These are phyloP conservation scores for Thraustotheca clavata DNA, from an alignment of 352 stramenopile species.

Conservation along the genomic window DNA sequence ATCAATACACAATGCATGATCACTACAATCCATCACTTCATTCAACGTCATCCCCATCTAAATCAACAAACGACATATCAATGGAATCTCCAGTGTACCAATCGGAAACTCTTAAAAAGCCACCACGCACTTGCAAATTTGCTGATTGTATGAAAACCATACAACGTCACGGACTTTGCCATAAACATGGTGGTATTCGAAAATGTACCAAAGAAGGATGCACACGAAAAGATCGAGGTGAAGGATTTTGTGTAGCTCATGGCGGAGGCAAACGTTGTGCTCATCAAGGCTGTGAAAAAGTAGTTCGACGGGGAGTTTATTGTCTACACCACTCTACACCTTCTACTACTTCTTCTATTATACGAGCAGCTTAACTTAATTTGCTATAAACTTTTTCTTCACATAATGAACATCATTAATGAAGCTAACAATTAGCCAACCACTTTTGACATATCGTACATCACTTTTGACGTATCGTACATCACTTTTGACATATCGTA, in stretches of 20 bases:
- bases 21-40: too few species aligned
- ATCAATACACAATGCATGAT: too few species aligned
- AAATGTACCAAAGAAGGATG: constrained; percentile 13
- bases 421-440: too few species aligned
- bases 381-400: too few species aligned
- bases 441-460: too few species aligned
- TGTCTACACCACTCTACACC: constrained; percentile 9
- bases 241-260: constrained; percentile 48
- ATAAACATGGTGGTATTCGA: constrained; percentile 16
- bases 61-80: too few species aligned
- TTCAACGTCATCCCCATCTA: too few species aligned
- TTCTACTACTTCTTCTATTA: not conserved
- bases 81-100: too few species aligned
- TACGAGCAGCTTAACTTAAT: too few species aligned
- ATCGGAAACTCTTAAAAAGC: constrained; percentile 5
- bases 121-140: constrained; percentile 17
- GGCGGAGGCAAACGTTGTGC: constrained; percentile 44
- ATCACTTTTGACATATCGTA: too few species aligned
- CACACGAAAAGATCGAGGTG: constrained; percentile 15
- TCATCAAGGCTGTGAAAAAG: constrained; percentile 4
- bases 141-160: constrained; percentile 17
- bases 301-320: constrained; percentile 14
- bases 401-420: too few species aligned
- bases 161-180: constrained; percentile 15
- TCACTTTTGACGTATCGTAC: too few species aligned